Base-by-base conservation (phyloP, 2,329 filamentous ascomycete species). In the Cordyceps militaris region DNA sequence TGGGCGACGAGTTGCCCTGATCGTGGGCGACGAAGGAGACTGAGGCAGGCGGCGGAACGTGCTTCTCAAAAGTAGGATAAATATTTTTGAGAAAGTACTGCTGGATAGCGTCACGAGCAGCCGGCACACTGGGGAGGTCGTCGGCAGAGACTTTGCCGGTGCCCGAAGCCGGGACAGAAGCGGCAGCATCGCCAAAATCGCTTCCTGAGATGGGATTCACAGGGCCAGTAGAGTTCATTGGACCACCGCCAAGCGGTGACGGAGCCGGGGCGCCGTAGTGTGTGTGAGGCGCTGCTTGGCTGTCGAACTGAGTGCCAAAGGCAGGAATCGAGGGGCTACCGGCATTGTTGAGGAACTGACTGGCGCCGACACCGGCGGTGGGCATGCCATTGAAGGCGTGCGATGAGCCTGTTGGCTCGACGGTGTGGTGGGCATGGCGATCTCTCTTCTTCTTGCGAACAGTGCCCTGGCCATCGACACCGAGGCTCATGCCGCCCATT, bases 1-100 rank as follows among this genome's bases (percentile, higher is more conserved):
- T 97, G 34, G 94, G 94, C 14, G 94, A 97, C 5, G 94, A 87
- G 70, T 97, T 99, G 66, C 94, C 94, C 72, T 99, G 94, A 66
- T 99, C 94, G 66, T 86, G 89, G n/a, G 92, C 89, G 38, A 97
- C 88, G 67, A 94, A 97, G 2, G 94, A 91, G 23, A 94, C 82
- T 5, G 88, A 84, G 14, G 92, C 89, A 2, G 94, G 91, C 48
- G 94, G 94, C 11, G 94, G 92, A 2, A 96, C 80, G 69, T 96
- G 91, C 59, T 89, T 89, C 74, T 97, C 93, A 76, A 97, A 96
- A 3, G 94, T 99, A 19, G 93, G 91, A 70, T 97, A 97, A 53
- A 96, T 80, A 71, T 96, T 89, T 64, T 81, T 85, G 65, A 95
- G 82, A 70, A 93, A 99, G 74, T 92, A 88, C 63, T 88, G 86